These are phyloP conservation scores for Globisporangium camurandrum DNA, from an alignment of 352 stramenopile genomes.

Conservation along the genomic window DNA sequence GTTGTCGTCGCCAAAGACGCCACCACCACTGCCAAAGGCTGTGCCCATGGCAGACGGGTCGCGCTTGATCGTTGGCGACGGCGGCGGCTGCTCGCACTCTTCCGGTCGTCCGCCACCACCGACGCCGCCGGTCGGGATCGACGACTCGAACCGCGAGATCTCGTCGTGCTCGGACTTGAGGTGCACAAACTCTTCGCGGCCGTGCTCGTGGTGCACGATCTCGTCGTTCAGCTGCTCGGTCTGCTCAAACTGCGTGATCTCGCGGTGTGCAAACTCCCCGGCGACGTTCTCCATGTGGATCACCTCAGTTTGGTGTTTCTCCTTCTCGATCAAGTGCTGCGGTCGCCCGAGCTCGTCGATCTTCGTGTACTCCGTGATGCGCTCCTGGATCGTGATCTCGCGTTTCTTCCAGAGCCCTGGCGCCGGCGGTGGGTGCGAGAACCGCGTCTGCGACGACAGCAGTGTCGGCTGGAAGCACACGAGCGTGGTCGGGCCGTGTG, in stretches of 20 bases:
- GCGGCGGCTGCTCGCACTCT: constrained; percentile 66
- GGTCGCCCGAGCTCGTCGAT: constrained; percentile 72
- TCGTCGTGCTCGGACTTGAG: constrained; percentile 80
- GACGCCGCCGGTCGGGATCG: constrained; percentile 27
- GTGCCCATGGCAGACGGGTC: constrained; percentile 31
- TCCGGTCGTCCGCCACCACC: no score
- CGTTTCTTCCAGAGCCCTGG: constrained; percentile 83
- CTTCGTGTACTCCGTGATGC: constrained; percentile 85
- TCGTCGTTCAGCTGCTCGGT: constrained; percentile 80
- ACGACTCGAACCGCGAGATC: constrained; percentile 78
- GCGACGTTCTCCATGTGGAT: constrained; percentile 78
- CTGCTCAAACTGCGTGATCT: constrained; percentile 83
- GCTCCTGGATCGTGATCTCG: constrained; percentile 81
- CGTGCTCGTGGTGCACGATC: constrained; percentile 71
- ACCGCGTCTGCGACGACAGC: constrained; percentile 27
- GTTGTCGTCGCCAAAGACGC: neutral
- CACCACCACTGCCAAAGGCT: no score
- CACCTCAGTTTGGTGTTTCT: constrained; percentile 79
- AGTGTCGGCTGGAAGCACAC: constrained; percentile 38
- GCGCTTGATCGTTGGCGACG: constrained; percentile 72
- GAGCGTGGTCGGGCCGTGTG: constrained; percentile 16
- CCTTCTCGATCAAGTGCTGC: constrained; percentile 75
- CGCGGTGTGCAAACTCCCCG: constrained; percentile 74
- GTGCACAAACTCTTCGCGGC: constrained; percentile 77
- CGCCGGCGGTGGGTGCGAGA: constrained; percentile 32